Evolutionary conservation across 371 early-diverging fungal genomes (phyloP), one percentile per base, ranked within the genome.

Genomic region (Zychaea mexicana): DNA sequence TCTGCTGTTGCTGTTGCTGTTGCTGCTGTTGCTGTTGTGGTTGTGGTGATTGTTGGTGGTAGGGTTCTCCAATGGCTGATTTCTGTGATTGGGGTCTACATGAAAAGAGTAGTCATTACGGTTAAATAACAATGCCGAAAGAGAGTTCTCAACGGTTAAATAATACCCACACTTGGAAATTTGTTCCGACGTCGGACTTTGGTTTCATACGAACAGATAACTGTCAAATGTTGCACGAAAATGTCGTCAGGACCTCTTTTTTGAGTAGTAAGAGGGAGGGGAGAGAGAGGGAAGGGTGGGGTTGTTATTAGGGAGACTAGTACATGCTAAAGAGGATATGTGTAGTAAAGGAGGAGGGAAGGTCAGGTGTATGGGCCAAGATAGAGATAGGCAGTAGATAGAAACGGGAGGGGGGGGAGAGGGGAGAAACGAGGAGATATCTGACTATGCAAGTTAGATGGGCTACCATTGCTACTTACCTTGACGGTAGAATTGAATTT

Each of bases 401-500:
- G 30, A 57, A 49, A 15, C 21, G 19, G 5, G 33, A 26, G 36
- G 57, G 32, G 45, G 33, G 13, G 38, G 26, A 39, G 61, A 57
- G 47, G 54, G 47, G 12, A 22, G 7, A 60, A 47, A 33, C n/a
- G 21, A 46, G 24, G 52, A 27, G 17, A 58, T n/a, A 36, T 32
- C 26, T 2, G 12, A 55, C n/a, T n/a, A n/a, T n/a, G n/a, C n/a
- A n/a, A n/a, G n/a, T n/a, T n/a, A n/a, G n/a, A n/a, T n/a, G n/a
- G n/a, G n/a, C n/a, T n/a, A n/a, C n/a, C n/a, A n/a, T n/a, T n/a
- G 6, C 1, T n/a, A 38, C 24, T 60, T 77, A 77, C 82, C 72
- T 81, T 81, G 26, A 81, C 60, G 2, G 74, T 78, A 1, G 81
- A 81, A 66, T 82, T 82, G 36, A 80, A 77, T 57, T 82, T 82